Percentiles rank a stretch among this genome's conserved stretches.
These are phyloP conservation scores for Voacanga thouarsii DNA, from an alignment of 257 asterid species.

Conservation along the genomic window DNA sequence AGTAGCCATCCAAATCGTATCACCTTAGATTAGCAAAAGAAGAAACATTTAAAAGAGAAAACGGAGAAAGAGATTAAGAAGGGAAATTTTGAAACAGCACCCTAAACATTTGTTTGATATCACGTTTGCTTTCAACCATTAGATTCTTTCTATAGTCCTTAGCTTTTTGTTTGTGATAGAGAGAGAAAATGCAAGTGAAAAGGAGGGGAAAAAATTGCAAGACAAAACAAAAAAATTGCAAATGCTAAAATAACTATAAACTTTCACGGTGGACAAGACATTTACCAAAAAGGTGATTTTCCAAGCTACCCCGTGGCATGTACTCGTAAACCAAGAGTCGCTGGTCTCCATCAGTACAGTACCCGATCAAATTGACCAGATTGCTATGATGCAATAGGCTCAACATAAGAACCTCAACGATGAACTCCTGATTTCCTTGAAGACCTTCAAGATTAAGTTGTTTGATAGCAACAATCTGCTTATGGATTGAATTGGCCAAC, in stretches of 20 bases:
- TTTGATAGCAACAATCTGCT: slow-evolving; percentile 79
- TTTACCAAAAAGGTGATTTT: slow-evolving; percentile 82
- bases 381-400: slow-evolving; percentile 80
- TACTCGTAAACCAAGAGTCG: slow-evolving; percentile 84
- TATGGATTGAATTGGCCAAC: slow-evolving; percentile 9
- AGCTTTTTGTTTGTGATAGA: neutral
- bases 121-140: neutral
- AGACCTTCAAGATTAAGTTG: slow-evolving; percentile 82
- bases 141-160: neutral
- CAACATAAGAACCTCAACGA: slow-evolving; percentile 85
- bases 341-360: slow-evolving; percentile 90
- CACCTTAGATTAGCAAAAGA: neutral
- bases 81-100: neutral
- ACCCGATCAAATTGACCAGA: slow-evolving; percentile 81
- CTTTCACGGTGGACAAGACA: neutral
- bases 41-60: neutral
- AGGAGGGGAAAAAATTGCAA: neutral
- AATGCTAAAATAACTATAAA: neutral
- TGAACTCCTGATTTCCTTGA: slow-evolving; percentile 90
- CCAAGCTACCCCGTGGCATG: slow-evolving; percentile 91
- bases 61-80: neutral
- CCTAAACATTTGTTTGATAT: neutral
- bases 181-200: neutral
- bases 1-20: neutral
- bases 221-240: neutral